Percentiles rank a stretch among this genome's conserved stretches.
Conservation (phyloP, 2,329 filamentous ascomycete species). For the Epichloe typhina region DNA sequence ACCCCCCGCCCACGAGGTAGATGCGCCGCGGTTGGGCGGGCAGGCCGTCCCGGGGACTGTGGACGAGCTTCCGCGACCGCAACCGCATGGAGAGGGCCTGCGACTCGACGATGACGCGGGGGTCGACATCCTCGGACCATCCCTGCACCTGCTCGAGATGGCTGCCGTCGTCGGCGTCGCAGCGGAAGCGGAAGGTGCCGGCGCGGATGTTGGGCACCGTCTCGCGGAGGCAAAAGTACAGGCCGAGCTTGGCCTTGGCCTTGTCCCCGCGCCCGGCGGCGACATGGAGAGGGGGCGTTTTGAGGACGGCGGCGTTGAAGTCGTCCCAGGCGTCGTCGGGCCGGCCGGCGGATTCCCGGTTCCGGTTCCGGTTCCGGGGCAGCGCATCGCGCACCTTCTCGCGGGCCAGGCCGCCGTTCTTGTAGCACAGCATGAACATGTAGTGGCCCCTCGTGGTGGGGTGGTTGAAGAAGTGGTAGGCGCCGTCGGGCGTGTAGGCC, state of each 20-base stretch:
- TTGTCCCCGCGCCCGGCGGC: conserved; percentile 28
- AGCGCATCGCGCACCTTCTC: conserved; percentile 79
- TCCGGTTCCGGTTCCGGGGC: conserved; percentile 9
- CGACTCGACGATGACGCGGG: conserved; percentile 77
- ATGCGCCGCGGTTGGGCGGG: conserved; percentile 79
- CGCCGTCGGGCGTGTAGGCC: conserved; percentile 76
- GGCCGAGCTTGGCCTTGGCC: conserved; percentile 59
- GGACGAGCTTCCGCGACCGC: conserved; percentile 65
- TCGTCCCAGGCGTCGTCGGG: conserved; percentile 52
- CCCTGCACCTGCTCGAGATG: conserved; percentile 25
- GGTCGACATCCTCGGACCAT: conserved; percentile 53
- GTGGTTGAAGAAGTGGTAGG: conserved; percentile 97
- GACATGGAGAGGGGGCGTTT: conserved; percentile 59
- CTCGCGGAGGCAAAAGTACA: conserved; percentile 93
- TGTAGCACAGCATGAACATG: conserved; percentile 99
- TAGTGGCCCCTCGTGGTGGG: conserved; percentile 81
- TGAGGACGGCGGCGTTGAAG: conserved; percentile 64
- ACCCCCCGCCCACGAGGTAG: conserved; percentile 84
- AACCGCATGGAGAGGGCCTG: conserved; percentile 85
- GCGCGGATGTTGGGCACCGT: conserved; percentile 84
- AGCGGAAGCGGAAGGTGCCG: conserved; percentile 75
- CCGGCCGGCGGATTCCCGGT: conserved; percentile 9
- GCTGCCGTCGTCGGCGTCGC: conserved; percentile 41
- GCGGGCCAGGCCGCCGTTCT: conserved; percentile 88
- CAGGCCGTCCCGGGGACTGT: conserved; percentile 36